A percentile compares a stretch with the other conserved stretches of the same genome.
phyloP scores from a whole-genome alignment of 2,329 filamentous ascomycete species.

The Aspergillus quadricinctus region DNA sequence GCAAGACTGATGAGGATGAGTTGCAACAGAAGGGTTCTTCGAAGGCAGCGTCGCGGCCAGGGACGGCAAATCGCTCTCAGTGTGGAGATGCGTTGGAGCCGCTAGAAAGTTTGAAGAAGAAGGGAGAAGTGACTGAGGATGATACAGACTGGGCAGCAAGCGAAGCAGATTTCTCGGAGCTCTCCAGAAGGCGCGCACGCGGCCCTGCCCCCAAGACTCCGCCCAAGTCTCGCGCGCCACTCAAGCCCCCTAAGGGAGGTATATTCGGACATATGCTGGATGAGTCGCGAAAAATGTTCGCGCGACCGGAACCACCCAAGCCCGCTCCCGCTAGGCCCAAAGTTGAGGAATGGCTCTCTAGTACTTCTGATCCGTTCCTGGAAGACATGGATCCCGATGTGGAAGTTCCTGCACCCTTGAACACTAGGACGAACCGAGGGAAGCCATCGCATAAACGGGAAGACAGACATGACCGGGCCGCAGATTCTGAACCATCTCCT shows the following conservation, averaged over 20 bases:
- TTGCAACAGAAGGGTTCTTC: constrained; percentile 12
- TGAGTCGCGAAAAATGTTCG: constrained; percentile 44
- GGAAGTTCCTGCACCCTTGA: constrained; percentile 39
- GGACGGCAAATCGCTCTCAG: constrained; percentile 19
- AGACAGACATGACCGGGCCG: constrained; percentile 13
- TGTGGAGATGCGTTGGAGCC: constrained; percentile 21
- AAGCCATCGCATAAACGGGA: constrained; percentile 23
- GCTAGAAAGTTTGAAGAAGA: constrained; percentile 20
- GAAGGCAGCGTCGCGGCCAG: constrained; percentile 18
- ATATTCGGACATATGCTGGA: constrained; percentile 43
- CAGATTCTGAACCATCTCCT: constrained; percentile 21
- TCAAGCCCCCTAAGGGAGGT: constrained; percentile 37
- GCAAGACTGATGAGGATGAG: constrained; percentile 16
- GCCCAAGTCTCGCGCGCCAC: constrained; percentile 14
- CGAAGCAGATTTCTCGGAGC: constrained; percentile 37
- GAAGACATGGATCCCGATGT: constrained; percentile 35
- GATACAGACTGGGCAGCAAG: constrained; percentile 35
- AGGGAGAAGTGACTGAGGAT: constrained; percentile 25
- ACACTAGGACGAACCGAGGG: constrained; percentile 37
- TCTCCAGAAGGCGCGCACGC: constrained; percentile 33
- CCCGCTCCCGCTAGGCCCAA: constrained; percentile 45
- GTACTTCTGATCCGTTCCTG: constrained; percentile 53
- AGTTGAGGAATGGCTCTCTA: constrained; percentile 60
- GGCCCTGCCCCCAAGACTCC: constrained; percentile 16
- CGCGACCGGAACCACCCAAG: constrained; percentile 35